phyloP scores from a whole-genome alignment of 75 land plant species.

The Cryptomeria japonica region DNA sequence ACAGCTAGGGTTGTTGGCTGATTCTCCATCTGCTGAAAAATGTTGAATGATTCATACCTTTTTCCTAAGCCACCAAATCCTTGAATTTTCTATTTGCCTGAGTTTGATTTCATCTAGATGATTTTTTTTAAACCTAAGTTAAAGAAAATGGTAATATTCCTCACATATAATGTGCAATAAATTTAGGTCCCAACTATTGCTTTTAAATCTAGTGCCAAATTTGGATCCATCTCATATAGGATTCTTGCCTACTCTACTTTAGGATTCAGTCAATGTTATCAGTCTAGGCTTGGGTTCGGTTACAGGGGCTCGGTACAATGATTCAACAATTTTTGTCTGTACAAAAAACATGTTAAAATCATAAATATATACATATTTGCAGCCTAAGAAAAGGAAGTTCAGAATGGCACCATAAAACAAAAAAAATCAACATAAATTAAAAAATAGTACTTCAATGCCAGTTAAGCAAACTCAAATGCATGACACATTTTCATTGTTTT shows the following conservation, averaged over 20 bases:
- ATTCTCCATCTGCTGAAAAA: neutral
- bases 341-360: no score
- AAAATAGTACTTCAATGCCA: no score
- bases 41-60: neutral
- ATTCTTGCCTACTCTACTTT: neutral
- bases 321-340: no score
- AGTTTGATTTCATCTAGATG: neutral
- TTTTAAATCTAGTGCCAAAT: neutral
- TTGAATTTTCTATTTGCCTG: neutral
- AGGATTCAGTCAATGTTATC: no score
- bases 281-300: no score
- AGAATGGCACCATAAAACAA: no score
- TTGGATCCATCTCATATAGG: neutral
- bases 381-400: no score
- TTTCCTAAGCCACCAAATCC: neutral
- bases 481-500: no score
- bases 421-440: no score
- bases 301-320: no score
- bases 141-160: neutral
- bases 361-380: no score
- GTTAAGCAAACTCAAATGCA: no score
- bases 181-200: neutral
- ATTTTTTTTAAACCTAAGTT: neutral
- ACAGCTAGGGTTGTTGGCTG: neutral
- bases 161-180: neutral